Base-by-base conservation (phyloP, 164 flowering plant species). In the Chimonanthus praecox region DNA sequence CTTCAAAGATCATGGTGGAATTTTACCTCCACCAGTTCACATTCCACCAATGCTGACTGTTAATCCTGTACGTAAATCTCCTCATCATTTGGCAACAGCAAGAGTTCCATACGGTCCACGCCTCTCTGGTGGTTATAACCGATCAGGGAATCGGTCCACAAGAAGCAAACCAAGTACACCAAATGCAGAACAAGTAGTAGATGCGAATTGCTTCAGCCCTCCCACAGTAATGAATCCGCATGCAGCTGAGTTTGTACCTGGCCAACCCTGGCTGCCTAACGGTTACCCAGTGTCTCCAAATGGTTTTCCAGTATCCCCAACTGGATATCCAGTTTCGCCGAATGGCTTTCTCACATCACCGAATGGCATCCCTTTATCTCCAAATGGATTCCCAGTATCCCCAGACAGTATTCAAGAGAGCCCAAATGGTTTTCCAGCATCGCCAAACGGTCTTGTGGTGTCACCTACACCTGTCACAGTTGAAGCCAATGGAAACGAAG, bases 51-150 rank as follows among this genome's bases (percentile, higher is more conserved):
- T 96, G 64, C 83, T 71, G 73, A 46, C 94, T 20, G 82, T 82
- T 65, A 91, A 82, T 80, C 87, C 88, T 67, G 79, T 84, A 9
- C 89, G 92, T 4, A 82, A 95, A 80, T 86, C 92, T 71, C 88
- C 93, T 51, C 98, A 91, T 82, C 97, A 94, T 64, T 94, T 97
- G 45, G 94, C 96, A 87, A 82, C 86, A 61, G 84, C 88, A 4
- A 78, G 90, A 73, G 86, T 87, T 64, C 89, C 97, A 20, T 85
- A 87, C 79, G 97, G 97, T 7, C 97, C 98, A 18, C 82, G 94
- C 71, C 87, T 90, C 63, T 84, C 92, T n/a, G 71, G 86, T 76
- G 96, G 96, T 47, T 92, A 86, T 73, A 85, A 88, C 21, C 80
- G 87, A 73, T 68, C 98, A 85, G 78, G 78, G 48, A 85, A 77